phyloP scores from a whole-genome alignment of 352 stramenopile genomes.

The Phytophthora chlamydospora region DNA sequence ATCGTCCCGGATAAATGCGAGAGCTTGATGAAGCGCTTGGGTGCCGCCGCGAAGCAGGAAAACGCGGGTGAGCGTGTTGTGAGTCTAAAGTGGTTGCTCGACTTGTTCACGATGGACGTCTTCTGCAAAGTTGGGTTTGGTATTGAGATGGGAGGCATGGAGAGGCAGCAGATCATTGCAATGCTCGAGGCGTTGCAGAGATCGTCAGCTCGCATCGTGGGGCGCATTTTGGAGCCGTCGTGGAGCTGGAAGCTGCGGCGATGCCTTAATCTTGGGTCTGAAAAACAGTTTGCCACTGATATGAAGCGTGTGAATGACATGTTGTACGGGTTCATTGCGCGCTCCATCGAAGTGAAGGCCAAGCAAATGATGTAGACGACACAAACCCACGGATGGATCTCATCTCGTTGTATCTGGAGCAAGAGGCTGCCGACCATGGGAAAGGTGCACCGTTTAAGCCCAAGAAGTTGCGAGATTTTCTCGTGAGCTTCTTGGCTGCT shows the following conservation, averaged over 20 bases:
- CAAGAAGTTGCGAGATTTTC: slow-evolving; percentile 73
- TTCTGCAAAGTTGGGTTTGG: slow-evolving; percentile 65
- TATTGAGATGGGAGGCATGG: slow-evolving; percentile 35
- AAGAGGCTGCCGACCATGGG: slow-evolving; percentile 23
- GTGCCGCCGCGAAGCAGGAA: slow-evolving; percentile 4
- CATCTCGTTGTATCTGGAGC: slow-evolving; percentile 52
- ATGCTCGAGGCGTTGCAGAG: slow-evolving; percentile 32
- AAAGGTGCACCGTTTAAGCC: slow-evolving; percentile 19
- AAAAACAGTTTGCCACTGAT: slow-evolving; percentile 19
- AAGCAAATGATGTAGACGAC: slow-evolving; percentile 7
- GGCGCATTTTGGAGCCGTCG: slow-evolving; percentile 46
- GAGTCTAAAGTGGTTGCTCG: slow-evolving; percentile 36
- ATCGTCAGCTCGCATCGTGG: slow-evolving; percentile 18
- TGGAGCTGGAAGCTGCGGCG: slow-evolving; percentile 49
- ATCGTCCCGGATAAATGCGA: slow-evolving; percentile 23
- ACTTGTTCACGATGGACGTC: slow-evolving; percentile 53
- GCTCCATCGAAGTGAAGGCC: slow-evolving; percentile 23
- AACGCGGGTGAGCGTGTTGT: slow-evolving; percentile 24
- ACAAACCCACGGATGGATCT: slow-evolving; percentile 32
- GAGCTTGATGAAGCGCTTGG: slow-evolving; percentile 21
- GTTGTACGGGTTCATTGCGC: slow-evolving; percentile 18
- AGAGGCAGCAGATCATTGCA: slow-evolving; percentile 24
- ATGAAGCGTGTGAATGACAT: slow-evolving; percentile 32
- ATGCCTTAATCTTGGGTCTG: slow-evolving; percentile 17
- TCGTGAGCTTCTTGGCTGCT: slow-evolving; percentile 70